phyloP scores from a whole-genome alignment of 306 rosid genomes.

The Pyrus bretschneideri region DNA sequence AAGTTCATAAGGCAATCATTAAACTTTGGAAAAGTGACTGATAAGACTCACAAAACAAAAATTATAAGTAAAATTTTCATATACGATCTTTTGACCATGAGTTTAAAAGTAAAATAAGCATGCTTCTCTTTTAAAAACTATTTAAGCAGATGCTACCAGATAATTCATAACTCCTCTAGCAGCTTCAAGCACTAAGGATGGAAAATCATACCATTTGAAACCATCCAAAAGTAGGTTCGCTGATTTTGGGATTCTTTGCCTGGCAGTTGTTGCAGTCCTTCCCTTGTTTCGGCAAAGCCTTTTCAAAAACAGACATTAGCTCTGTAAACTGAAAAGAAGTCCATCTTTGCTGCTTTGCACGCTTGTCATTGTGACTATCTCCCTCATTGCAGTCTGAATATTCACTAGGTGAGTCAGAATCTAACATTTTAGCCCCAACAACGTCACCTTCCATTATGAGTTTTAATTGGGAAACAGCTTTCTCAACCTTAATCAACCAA shows the following conservation, averaged over 20 bases:
- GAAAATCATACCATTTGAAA: slow-evolving; percentile 48
- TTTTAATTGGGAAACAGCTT: slow-evolving; percentile 45
- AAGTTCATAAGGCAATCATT: not conserved
- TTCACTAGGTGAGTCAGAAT: slow-evolving; percentile 17
- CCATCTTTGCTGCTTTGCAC: slow-evolving; percentile 41
- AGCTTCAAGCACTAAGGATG: slow-evolving; percentile 9
- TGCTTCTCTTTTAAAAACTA: not conserved
- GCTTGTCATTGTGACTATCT: slow-evolving; percentile 14
- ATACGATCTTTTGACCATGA: not conserved
- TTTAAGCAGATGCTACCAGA: not conserved
- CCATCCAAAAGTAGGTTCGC: slow-evolving; percentile 80
- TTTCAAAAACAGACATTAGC: slow-evolving; percentile 51
- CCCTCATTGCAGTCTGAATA: slow-evolving; percentile 15
- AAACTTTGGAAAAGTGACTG: not conserved
- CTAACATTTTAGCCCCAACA: slow-evolving; percentile 45
- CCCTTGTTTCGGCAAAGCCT: slow-evolving; percentile 20
- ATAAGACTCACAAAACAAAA: not conserved
- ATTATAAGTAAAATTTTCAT: not conserved
- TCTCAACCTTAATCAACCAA: slow-evolving; percentile 48
- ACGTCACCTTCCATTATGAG: slow-evolving; percentile 62
- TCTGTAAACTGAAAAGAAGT: slow-evolving; percentile 73
- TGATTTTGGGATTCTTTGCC: slow-evolving; percentile 40
- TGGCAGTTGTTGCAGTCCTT: slow-evolving; percentile 44
- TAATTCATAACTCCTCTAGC: not conserved
- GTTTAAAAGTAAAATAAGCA: not conserved